These are phyloP conservation scores for Canna indica DNA, from an alignment of 176 grass and related monocot genomes.

Conservation along the genomic window DNA sequence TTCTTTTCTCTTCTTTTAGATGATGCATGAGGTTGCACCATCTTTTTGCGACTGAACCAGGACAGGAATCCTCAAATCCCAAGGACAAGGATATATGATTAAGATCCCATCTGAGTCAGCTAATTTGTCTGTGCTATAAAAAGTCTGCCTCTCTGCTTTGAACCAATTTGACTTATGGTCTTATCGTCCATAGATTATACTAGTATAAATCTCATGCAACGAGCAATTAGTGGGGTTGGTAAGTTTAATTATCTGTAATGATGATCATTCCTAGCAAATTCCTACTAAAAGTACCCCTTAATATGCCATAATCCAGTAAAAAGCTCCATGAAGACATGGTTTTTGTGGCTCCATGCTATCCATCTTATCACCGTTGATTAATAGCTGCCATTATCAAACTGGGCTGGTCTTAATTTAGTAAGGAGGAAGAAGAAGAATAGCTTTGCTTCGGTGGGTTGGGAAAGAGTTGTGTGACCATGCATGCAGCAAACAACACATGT, in stretches of 20 bases:
- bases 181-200: no score
- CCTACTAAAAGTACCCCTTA: no score
- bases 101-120: neutral
- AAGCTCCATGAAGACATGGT: neutral
- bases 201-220: no score
- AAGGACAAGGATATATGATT: neutral
- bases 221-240: no score
- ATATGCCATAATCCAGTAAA: neutral
- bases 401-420: neutral
- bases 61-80: neutral
- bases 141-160: neutral
- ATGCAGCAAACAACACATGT: neutral
- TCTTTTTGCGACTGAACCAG: neutral
- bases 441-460: neutral
- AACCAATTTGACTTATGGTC: neutral
- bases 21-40: neutral
- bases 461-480: neutral
- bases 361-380: neutral
- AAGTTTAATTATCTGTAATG: no score
- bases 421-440: neutral
- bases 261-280: no score
- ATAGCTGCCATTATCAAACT: neutral
- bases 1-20: no score
- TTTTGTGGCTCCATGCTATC: neutral
- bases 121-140: neutral